Conservation (phyloP, 2,329 filamentous ascomycete species). For the Rutstroemia sp. region DNA sequence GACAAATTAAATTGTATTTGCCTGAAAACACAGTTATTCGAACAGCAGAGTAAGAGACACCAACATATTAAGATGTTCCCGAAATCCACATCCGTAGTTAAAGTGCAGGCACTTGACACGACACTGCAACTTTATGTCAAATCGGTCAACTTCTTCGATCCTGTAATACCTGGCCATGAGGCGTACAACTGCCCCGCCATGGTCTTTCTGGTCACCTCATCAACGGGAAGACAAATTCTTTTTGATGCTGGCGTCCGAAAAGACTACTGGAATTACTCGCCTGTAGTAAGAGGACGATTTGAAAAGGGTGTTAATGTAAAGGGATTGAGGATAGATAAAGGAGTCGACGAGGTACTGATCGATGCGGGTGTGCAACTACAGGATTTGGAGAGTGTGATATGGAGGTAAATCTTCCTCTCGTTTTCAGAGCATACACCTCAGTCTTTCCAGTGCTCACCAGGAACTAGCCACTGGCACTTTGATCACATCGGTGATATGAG, state of each 20-base stretch:
- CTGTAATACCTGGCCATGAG: neutral
- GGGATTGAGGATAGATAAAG: conserved; percentile 29
- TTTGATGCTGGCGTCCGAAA: conserved; percentile 29
- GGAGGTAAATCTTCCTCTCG: conserved; percentile 5
- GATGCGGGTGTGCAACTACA: conserved; percentile 12
- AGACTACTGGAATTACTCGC: conserved; percentile 27
- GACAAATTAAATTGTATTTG: too few species aligned
- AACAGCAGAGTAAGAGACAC: neutral
- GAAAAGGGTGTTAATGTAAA: conserved; percentile 17
- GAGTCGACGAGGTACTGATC: conserved; percentile 26
- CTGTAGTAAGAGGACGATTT: conserved; percentile 18
- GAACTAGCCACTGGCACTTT: conserved; percentile 38
- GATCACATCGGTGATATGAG: conserved; percentile 46
- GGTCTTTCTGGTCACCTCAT: conserved; percentile 16
- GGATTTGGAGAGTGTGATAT: conserved; percentile 31
- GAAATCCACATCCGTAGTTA: neutral
- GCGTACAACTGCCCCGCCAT: conserved; percentile 6
- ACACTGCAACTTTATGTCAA: neutral
- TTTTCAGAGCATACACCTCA: neutral
- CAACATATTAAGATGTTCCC: neutral
- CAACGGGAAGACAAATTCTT: conserved; percentile 7
- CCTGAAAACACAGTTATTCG: too few species aligned
- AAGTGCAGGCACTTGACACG: neutral
- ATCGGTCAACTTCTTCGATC: neutral
- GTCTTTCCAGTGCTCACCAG: neutral